Evolutionary conservation across 2,329 filamentous ascomycete species (phyloP), one percentile per base, ranked within the genome.

Genomic region (Venturiaceae sp.): DNA sequence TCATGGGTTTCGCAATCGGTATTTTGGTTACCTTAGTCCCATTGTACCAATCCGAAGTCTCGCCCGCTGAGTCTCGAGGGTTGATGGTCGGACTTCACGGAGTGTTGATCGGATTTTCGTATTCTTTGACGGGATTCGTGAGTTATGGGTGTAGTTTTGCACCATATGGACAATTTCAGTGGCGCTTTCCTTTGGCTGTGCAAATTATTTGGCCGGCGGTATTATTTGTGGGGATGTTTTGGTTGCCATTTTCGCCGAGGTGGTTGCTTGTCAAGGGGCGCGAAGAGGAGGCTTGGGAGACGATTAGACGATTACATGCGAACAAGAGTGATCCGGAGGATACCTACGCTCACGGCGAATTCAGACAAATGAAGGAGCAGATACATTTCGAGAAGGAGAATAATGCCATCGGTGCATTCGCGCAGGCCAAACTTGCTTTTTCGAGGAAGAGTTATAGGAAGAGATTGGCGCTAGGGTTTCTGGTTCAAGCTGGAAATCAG

Each of bases 161-260:
- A 47, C 30, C 36, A 13, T 47, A 53, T 44, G 59, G 19, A 16
- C 55, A 16, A 21, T 58, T 64, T 23, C 63, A 66, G 57, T 67
- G 65, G 65, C 60, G 65, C 16, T 54, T 65, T 8, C 62, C 63
- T 5, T 56, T 66, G 5, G 63, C 64, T 2, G 60, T 67, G 8
- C 65, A 66, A 50, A n/a, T n/a, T n/a, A n/a, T n/a, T n/a, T n/a
- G n/a, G n/a, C n/a, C n/a, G n/a, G n/a, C n/a, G n/a, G n/a, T n/a
- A n/a, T n/a, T n/a, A n/a, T n/a, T n/a, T n/a, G n/a, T n/a, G n/a
- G n/a, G n/a, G n/a, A n/a, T n/a, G n/a, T n/a, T n/a, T n/a, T n/a
- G n/a, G n/a, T n/a, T n/a, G n/a, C n/a, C n/a, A n/a, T n/a, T n/a
- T n/a, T n/a, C n/a, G n/a, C n/a, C n/a, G n/a, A n/a, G n/a, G n/a